Percentiles rank a stretch among this genome's conserved stretches.
Conservation (phyloP, 2,329 filamentous ascomycete species). For the Chaetoscypha palmicola region DNA sequence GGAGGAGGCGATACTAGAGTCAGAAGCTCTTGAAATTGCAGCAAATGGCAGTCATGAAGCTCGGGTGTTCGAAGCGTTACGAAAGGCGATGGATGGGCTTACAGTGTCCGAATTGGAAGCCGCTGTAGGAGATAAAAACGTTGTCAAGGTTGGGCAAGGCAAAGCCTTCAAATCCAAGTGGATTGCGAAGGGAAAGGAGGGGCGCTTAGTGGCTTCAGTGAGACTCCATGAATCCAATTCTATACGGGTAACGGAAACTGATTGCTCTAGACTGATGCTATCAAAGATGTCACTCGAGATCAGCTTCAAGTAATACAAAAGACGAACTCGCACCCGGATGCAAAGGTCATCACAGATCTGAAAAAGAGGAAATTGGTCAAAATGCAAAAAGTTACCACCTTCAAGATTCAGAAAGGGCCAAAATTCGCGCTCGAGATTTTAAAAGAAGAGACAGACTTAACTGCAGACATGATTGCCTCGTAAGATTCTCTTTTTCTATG, state of each 20-base stretch:
- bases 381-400: slow-evolving; percentile 77
- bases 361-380: slow-evolving; percentile 88
- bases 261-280: slow-evolving; percentile 53
- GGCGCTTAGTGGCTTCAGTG: slow-evolving; percentile 48
- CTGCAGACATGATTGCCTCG: slow-evolving; percentile 80
- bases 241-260: slow-evolving; percentile 2
- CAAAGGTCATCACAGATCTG: slow-evolving; percentile 71
- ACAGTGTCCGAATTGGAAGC: slow-evolving; percentile 68
- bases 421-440: slow-evolving; percentile 85
- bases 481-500: slow-evolving; percentile 22
- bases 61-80: slow-evolving; percentile 70
- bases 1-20: slow-evolving; percentile 69
- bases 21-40: slow-evolving; percentile 65
- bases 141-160: slow-evolving; percentile 79
- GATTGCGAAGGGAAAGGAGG: slow-evolving; percentile 56
- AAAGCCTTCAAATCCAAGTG: slow-evolving; percentile 84
- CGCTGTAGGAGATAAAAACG: slow-evolving; percentile 64
- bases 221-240: slow-evolving; percentile 37
- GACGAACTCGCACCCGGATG: slow-evolving; percentile 60
- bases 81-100: slow-evolving; percentile 68
- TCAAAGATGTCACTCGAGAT: slow-evolving; percentile 72
- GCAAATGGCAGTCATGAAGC: slow-evolving; percentile 75
- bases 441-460: slow-evolving; percentile 92
- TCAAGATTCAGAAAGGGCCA: slow-evolving; percentile 74
- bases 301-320: slow-evolving; percentile 68